Percentiles rank a stretch among this genome's conserved stretches.
phyloP scores from a whole-genome alignment of 2,329 filamentous ascomycete species.

The Annulohypoxylon truncatum region DNA sequence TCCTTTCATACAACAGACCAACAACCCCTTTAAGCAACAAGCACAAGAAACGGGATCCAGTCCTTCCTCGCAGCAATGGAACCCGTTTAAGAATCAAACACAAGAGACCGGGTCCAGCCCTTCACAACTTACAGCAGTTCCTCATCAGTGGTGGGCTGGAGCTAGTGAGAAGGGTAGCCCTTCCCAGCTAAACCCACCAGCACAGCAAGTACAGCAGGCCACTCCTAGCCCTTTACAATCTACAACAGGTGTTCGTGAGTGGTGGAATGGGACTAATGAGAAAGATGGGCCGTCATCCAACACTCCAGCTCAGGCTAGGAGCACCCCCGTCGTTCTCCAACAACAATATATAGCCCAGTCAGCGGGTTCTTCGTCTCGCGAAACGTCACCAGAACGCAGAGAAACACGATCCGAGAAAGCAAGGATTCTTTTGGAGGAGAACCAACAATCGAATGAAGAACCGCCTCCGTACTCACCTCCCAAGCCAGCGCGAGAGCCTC shows the following conservation, averaged over 20 bases:
- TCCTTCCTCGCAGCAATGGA: constrained; percentile 49
- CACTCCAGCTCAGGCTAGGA: constrained; percentile 37
- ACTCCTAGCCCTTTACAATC: constrained; percentile 6
- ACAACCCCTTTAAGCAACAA: constrained; percentile 58
- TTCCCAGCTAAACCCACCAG: constrained; percentile 53
- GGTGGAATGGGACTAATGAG: constrained; percentile 47
- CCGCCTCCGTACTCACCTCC: constrained; percentile 69
- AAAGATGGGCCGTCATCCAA: constrained; percentile 37
- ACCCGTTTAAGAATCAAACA: constrained; percentile 67
- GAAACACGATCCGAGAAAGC: constrained; percentile 54
- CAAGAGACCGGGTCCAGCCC: constrained; percentile 42
- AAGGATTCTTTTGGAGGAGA: constrained; percentile 54
- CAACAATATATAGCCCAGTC: constrained; percentile 40
- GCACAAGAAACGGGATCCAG: constrained; percentile 44
- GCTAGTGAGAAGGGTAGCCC: constrained; percentile 44
- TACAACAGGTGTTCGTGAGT: constrained; percentile 39
- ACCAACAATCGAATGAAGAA: constrained; percentile 52
- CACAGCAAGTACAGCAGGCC: constrained; percentile 46
- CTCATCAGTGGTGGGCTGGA: constrained; percentile 46
- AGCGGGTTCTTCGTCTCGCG: constrained; percentile 47
- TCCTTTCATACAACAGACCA: constrained; percentile 67
- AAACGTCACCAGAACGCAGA: constrained; percentile 33
- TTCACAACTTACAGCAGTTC: constrained; percentile 11
- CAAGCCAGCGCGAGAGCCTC: constrained; percentile 53
- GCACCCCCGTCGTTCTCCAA: constrained; percentile 33